phyloP scores from a whole-genome alignment of 2,329 filamentous ascomycete species.

The Thielaviopsis ethacetica region DNA sequence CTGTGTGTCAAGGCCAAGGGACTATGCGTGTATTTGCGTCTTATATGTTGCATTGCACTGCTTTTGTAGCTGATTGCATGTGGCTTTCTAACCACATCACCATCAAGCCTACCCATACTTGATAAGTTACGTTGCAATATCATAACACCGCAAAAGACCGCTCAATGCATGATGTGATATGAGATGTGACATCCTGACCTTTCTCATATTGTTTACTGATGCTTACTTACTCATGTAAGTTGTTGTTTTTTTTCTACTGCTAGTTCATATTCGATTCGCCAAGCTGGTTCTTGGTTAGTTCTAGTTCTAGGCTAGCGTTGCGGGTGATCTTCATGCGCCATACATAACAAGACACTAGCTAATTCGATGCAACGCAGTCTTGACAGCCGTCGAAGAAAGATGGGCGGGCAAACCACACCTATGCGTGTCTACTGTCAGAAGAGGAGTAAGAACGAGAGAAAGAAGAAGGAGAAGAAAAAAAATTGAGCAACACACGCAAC shows the following conservation, averaged over 20 bases:
- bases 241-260: background rate
- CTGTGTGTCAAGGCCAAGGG: background rate
- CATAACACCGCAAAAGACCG: background rate
- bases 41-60: background rate
- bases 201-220: background rate
- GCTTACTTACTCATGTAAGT: background rate
- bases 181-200: background rate
- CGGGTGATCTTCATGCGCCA: background rate
- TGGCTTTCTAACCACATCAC: background rate
- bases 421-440: background rate
- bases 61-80: background rate
- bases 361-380: background rate
- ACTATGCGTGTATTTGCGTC: background rate
- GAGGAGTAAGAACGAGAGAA: too few species aligned
- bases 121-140: background rate
- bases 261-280: background rate
- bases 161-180: background rate
- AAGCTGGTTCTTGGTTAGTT: background rate
- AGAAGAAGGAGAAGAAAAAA: too few species aligned
- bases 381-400: background rate
- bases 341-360: background rate
- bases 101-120: background rate
- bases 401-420: background rate
- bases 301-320: background rate
- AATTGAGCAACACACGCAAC: too few species aligned